Evolutionary conservation across 805 yeast species (phyloP).

Genomic region (Vanderwaltozyma yarrowii): DNA sequence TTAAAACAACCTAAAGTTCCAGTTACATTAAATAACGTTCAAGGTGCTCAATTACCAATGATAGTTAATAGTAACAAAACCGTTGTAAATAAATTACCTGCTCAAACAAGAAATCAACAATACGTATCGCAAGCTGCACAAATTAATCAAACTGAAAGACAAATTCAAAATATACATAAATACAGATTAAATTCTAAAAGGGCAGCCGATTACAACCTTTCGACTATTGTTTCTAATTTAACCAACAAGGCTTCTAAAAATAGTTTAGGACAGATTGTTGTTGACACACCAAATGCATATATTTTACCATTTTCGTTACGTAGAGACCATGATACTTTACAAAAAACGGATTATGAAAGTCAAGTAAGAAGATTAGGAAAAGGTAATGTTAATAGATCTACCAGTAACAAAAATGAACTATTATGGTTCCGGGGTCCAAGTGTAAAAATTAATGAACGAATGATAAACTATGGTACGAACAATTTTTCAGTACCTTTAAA

Average conservation of each 20-base stretch:
- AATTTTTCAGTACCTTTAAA: constrained; percentile 10
- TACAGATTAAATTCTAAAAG: constrained; percentile 10
- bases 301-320: constrained; percentile 21
- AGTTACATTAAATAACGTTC: background rate
- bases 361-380: constrained; percentile 17
- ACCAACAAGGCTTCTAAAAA: constrained; percentile 20
- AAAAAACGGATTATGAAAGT: constrained; percentile 25
- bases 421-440: constrained; percentile 69
- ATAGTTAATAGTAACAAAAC: background rate
- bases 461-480: constrained; percentile 20
- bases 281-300: constrained; percentile 23
- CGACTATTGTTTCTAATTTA: constrained; percentile 15
- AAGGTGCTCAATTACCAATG: background rate
- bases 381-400: constrained; percentile 14
- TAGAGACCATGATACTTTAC: constrained; percentile 26
- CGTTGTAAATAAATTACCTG: background rate
- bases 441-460: constrained; percentile 34
- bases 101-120: background rate
- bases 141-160: background rate
- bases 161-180: background rate
- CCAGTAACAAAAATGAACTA: constrained; percentile 31
- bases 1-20: constrained; percentile 7
- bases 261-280: constrained; percentile 13
- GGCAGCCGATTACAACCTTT: constrained; percentile 14
- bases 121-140: background rate